phyloP scores from a whole-genome alignment of 805 yeast genomes.

The Barnettozyma salicaria region DNA sequence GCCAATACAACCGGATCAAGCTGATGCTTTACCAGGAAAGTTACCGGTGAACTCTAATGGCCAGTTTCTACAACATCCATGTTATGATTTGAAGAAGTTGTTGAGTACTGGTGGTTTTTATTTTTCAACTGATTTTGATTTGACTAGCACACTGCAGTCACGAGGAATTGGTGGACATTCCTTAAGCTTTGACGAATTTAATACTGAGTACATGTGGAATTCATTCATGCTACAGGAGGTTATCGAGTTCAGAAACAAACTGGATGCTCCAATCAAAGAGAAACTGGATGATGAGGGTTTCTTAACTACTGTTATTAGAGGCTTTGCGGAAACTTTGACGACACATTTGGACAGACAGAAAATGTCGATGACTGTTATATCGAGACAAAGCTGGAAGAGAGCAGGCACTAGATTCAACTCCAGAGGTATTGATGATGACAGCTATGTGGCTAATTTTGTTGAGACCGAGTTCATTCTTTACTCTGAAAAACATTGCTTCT shows the following conservation, averaged over 20 bases:
- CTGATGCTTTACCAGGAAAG: slow-evolving; percentile 13
- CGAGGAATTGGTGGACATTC: slow-evolving; percentile 52
- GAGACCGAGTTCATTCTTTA: slow-evolving; percentile 83
- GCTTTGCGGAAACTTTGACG: slow-evolving; percentile 79
- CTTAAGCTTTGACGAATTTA: slow-evolving; percentile 53
- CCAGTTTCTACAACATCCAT: slow-evolving; percentile 47
- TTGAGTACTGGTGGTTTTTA: slow-evolving; percentile 85
- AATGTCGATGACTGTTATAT: slow-evolving; percentile 65
- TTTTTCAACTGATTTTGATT: slow-evolving; percentile 86
- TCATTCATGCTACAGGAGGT: slow-evolving; percentile 83
- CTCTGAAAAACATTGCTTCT: slow-evolving; percentile 48
- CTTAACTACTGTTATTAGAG: slow-evolving; percentile 87
- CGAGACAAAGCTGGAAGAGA: slow-evolving; percentile 93
- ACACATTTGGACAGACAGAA: slow-evolving; percentile 33
- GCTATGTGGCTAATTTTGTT: slow-evolving; percentile 92
- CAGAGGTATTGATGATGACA: slow-evolving; percentile 93
- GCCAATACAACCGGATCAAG: slow-evolving; percentile 43
- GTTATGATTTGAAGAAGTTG: slow-evolving; percentile 70
- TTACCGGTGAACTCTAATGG: slow-evolving; percentile 10
- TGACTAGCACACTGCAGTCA: slow-evolving; percentile 79
- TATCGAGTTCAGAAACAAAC: slow-evolving; percentile 62
- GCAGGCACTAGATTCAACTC: slow-evolving; percentile 97
- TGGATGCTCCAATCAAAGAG: slow-evolving; percentile 53
- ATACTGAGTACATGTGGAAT: slow-evolving; percentile 95
- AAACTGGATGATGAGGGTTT: slow-evolving; percentile 72